These are phyloP conservation scores for Quercus cerris DNA, from an alignment of 306 rosid species.

Conservation along the genomic window DNA sequence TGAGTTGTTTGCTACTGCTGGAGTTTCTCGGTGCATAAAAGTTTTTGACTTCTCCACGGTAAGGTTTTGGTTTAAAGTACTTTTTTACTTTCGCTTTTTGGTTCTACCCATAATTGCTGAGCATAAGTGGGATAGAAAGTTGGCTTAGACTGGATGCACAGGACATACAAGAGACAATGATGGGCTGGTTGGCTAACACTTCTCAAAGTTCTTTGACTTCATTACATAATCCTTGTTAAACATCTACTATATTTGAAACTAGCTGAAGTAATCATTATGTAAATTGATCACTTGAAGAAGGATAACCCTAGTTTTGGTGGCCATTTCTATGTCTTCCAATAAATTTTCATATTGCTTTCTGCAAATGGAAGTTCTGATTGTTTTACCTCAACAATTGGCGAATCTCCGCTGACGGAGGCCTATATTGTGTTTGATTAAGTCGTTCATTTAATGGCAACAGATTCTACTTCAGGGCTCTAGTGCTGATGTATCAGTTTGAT, in stretches of 20 bases:
- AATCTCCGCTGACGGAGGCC: not conserved
- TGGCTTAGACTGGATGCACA: not conserved
- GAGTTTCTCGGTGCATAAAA: conserved; percentile 94
- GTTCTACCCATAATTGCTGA: not conserved
- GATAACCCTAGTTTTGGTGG: not conserved
- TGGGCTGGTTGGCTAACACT: not conserved
- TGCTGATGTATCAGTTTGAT: not conserved
- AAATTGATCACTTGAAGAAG: not conserved
- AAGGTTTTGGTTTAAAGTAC: conserved; percentile 21
- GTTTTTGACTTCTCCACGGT: conserved; percentile 91
- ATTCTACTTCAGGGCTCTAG: not conserved
- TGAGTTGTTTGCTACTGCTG: conserved; percentile 94
- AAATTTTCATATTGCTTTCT: not conserved
- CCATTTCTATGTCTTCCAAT: not conserved
- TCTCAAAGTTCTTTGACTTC: not conserved
- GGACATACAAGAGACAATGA: not conserved
- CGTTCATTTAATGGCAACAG: not conserved
- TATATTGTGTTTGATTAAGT: not conserved
- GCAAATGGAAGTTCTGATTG: not conserved
- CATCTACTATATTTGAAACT: not conserved
- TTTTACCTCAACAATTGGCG: not conserved
- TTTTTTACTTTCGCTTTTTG: not conserved
- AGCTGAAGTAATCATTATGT: not conserved
- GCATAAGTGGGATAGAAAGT: not conserved
- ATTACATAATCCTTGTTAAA: not conserved